Evolutionary conservation across 208 protist genomes (phyloP).

Genomic region (Trypanosoma grayi): DNA sequence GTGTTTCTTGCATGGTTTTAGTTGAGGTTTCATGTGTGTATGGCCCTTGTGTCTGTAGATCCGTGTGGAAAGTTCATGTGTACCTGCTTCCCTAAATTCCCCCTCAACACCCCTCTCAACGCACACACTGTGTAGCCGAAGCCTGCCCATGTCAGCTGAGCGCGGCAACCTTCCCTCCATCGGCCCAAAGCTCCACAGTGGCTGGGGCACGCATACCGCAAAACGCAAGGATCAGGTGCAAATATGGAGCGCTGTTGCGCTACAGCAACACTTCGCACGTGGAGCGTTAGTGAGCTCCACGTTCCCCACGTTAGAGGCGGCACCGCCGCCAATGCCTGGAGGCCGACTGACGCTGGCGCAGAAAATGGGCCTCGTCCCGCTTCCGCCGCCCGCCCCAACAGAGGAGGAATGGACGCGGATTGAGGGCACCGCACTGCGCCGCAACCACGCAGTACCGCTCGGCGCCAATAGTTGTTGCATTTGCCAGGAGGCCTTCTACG

Average conservation of each 20-base stretch:
- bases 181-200: slow-evolving; percentile 25
- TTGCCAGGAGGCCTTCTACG: slow-evolving; percentile 69
- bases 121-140: not conserved
- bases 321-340: slow-evolving; percentile 31
- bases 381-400: slow-evolving; percentile 54
- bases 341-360: slow-evolving; percentile 70
- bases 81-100: no score
- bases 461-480: slow-evolving; percentile 59
- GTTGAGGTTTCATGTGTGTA: not conserved
- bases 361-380: slow-evolving; percentile 79
- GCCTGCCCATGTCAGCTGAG: slow-evolving; percentile 10
- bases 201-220: slow-evolving; percentile 31
- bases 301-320: slow-evolving; percentile 23
- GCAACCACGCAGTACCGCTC: slow-evolving; percentile 12
- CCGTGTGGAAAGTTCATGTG: no score
- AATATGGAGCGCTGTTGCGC: slow-evolving; percentile 83
- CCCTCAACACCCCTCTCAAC: no score
- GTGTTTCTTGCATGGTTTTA: slow-evolving; percentile 14
- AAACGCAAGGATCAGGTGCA: slow-evolving; percentile 54
- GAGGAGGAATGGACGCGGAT: slow-evolving; percentile 66
- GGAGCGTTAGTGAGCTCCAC: slow-evolving; percentile 30
- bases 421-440: slow-evolving; percentile 50
- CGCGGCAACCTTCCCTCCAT: slow-evolving; percentile 32
- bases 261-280: slow-evolving; percentile 81
- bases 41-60: no score